Conservation (phyloP, 2,329 filamentous ascomycete genomes). For the Calcarisporium arbuscula region DNA sequence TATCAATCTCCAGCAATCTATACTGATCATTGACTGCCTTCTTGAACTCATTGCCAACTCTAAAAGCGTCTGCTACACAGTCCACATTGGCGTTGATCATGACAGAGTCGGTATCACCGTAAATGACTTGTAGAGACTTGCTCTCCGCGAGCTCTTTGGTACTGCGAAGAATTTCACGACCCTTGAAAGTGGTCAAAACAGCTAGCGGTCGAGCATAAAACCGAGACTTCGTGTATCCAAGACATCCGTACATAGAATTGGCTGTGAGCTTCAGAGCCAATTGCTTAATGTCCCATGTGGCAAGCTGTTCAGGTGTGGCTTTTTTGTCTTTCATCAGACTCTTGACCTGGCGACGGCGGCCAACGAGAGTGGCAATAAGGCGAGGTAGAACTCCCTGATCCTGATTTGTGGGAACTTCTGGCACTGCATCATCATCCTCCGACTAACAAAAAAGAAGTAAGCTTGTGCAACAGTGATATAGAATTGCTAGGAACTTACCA, state of each 20-base stretch:
- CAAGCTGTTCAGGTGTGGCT: constrained; percentile 78
- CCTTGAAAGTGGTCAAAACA: constrained; percentile 94
- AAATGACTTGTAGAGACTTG: constrained; percentile 89
- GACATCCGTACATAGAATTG: constrained; percentile 99
- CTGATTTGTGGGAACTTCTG: constrained; percentile 74
- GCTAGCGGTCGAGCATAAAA: constrained; percentile 95
- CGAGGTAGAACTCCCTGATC: constrained; percentile 80
- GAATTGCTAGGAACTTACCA: constrained; percentile 47
- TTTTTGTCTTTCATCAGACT: constrained; percentile 91
- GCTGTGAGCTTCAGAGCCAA: constrained; percentile 93
- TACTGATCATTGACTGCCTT: constrained; percentile 91
- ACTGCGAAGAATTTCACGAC: constrained; percentile 90
- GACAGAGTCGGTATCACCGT: constrained; percentile 97
- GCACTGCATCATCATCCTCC: constrained; percentile 81
- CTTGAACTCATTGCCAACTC: constrained; percentile 92
- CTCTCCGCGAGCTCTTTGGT: constrained; percentile 94
- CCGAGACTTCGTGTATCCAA: constrained; percentile 93
- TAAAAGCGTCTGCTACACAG: constrained; percentile 82
- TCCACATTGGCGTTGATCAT: constrained; percentile 99
- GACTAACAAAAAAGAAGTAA: constrained; percentile 23
- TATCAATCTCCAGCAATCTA: constrained; percentile 89
- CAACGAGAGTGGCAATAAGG: constrained; percentile 88
- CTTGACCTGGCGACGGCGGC: constrained; percentile 85
- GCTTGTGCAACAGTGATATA: constrained; percentile 3
- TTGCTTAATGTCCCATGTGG: constrained; percentile 98